Percentiles rank a stretch among this genome's conserved stretches.
phyloP scores from a whole-genome alignment of 257 asterid species.

The Prunella vulgaris region DNA sequence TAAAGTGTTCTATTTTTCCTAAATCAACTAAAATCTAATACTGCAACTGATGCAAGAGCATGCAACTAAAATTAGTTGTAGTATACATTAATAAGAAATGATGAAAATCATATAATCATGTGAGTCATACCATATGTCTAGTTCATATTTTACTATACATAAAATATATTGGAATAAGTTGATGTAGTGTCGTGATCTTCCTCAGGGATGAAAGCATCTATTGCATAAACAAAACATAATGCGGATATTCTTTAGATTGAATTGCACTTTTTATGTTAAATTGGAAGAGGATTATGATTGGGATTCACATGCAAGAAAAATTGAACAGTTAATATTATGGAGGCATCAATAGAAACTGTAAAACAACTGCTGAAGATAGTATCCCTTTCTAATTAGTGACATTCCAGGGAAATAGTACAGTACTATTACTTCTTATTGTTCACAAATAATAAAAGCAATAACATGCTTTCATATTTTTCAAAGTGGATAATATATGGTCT shows the following conservation, averaged over 20 bases:
- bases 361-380: not conserved
- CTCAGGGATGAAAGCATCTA: slow-evolving; percentile 79
- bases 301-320: not conserved
- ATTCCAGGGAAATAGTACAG: not conserved
- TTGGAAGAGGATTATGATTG: not conserved
- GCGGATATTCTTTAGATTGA: not conserved
- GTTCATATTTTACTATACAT: too few relatives aligned
- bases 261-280: not conserved
- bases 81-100: too few relatives aligned
- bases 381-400: not conserved
- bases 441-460: not conserved
- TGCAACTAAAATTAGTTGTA: too few relatives aligned
- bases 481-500: not conserved
- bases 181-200: slow-evolving; percentile 69
- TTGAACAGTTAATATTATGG: not conserved
- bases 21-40: too few relatives aligned
- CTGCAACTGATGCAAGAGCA: too few relatives aligned
- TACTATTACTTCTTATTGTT: not conserved
- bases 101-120: too few relatives aligned
- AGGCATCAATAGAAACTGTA: not conserved
- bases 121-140: too few relatives aligned
- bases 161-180: too few relatives aligned
- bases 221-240: slow-evolving; percentile 21
- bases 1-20: too few relatives aligned
- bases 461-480: not conserved